These are phyloP conservation scores for Sherardia arvensis DNA, from an alignment of 257 asterid genomes.

Conservation along the genomic window DNA sequence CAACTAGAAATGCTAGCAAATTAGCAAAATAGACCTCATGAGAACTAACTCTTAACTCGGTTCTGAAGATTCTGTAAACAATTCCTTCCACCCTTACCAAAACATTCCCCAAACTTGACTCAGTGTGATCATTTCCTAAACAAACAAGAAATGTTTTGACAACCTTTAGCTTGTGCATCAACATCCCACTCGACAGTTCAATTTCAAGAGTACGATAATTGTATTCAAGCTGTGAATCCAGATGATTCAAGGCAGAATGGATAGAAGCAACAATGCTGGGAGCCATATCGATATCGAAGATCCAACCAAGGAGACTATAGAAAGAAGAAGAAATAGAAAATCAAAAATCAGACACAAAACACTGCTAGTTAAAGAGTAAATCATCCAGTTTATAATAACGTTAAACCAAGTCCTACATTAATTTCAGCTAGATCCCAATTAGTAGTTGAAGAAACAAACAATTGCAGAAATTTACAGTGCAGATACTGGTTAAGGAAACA, in stretches of 20 bases:
- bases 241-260: neutral
- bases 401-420: too few species aligned
- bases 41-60: neutral
- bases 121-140: neutral
- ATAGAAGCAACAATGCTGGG: neutral
- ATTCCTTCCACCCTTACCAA: neutral
- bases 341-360: too few species aligned
- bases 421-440: too few species aligned
- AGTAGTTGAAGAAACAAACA: too few species aligned
- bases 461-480: neutral
- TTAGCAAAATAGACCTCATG: neutral
- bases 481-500: too few species aligned
- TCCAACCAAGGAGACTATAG: neutral
- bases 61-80: neutral
- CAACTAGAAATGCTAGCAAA: neutral
- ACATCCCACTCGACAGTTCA: neutral
- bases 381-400: too few species aligned
- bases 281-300: neutral
- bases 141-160: conserved; percentile 2
- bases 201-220: neutral
- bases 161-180: neutral
- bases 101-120: neutral
- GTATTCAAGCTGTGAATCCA: neutral
- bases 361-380: neutral
- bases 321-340: too few species aligned